Percentiles rank a stretch among this genome's conserved stretches.
Evolutionary conservation across 2,329 filamentous ascomycete species (phyloP).

Genomic region (Arthrobotrys megalospora): DNA sequence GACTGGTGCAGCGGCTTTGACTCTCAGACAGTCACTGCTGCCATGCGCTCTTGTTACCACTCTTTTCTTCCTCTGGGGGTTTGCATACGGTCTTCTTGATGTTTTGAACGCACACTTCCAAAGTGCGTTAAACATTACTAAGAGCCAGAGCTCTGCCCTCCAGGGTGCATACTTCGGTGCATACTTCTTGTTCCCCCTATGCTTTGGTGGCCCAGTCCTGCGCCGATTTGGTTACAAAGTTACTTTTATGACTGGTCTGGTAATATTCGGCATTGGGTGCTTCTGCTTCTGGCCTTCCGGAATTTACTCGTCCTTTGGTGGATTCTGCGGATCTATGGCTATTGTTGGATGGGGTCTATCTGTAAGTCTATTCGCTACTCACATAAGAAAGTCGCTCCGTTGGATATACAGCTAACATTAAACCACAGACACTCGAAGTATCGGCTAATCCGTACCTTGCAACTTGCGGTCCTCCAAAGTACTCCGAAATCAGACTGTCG

Average conservation of each 20-base stretch:
- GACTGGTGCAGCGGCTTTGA: conserved; percentile 75
- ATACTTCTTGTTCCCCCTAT: conserved; percentile 68
- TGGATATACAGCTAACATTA: conserved; percentile 66
- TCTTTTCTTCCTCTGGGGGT: conserved; percentile 76
- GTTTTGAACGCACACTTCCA: conserved; percentile 74
- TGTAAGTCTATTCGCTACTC: conserved; percentile 13
- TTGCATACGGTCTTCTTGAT: conserved; percentile 71
- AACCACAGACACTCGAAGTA: conserved; percentile 72
- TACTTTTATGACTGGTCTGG: conserved; percentile 71
- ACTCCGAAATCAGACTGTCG: conserved; percentile 74
- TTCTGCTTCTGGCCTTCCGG: conserved; percentile 75
- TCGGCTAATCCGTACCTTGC: conserved; percentile 73
- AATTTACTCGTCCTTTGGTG: conserved; percentile 73
- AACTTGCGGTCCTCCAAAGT: conserved; percentile 74
- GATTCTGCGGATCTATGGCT: conserved; percentile 75
- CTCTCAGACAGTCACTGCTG: conserved; percentile 76
- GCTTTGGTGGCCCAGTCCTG: conserved; percentile 68
- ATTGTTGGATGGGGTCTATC: conserved; percentile 71
- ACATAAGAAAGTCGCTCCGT: background rate
- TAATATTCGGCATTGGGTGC: conserved; percentile 73
- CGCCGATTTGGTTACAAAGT: conserved; percentile 69
- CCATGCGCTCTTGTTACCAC: conserved; percentile 78
- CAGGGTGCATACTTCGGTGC: conserved; percentile 78
- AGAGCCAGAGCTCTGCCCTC: conserved; percentile 75
- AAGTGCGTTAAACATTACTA: conserved; percentile 72